Conservation (phyloP, 2,329 filamentous ascomycete genomes). For the Orbilia javanica region DNA sequence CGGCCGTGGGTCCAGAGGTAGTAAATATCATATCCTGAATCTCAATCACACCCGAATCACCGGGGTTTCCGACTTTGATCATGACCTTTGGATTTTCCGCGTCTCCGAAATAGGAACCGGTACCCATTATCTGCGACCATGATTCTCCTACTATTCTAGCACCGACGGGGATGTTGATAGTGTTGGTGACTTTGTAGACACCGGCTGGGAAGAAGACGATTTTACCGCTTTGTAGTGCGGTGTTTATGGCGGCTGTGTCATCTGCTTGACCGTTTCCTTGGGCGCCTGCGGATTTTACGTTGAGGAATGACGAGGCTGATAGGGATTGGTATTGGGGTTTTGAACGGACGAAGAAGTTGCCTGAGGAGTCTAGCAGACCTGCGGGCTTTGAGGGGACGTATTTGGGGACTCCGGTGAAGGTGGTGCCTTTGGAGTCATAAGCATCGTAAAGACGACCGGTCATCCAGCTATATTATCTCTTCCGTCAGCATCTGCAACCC, state of each 20-base stretch:
- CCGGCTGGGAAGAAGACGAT: constrained; percentile 67
- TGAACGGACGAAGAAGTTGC: constrained; percentile 75
- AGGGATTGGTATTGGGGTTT: constrained; percentile 87
- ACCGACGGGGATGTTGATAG: constrained; percentile 68
- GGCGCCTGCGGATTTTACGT: constrained; percentile 76
- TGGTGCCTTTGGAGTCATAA: constrained; percentile 75
- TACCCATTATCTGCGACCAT: constrained; percentile 63
- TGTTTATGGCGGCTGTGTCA: constrained; percentile 88
- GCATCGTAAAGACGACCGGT: constrained; percentile 75
- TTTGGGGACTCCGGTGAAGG: constrained; percentile 77
- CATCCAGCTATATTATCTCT: constrained; percentile 72
- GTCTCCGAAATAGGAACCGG: constrained; percentile 59
- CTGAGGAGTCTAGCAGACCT: not conserved
- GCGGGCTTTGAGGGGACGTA: constrained; percentile 65
- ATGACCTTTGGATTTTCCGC: constrained; percentile 68
- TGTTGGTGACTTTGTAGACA: constrained; percentile 69
- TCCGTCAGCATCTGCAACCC: not conserved
- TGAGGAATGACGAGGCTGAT: constrained; percentile 71
- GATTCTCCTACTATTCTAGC: constrained; percentile 65
- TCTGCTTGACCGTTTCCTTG: constrained; percentile 89
- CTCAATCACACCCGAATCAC: constrained; percentile 76
- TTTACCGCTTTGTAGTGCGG: constrained; percentile 71
- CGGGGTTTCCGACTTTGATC: constrained; percentile 73
- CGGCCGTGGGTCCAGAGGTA: constrained; percentile 75
- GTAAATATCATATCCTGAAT: constrained; percentile 79